Percentiles rank a stretch among this genome's conserved stretches.
These are phyloP conservation scores for Galium porrigens DNA, from an alignment of 305 asterid species.

Conservation along the genomic window DNA sequence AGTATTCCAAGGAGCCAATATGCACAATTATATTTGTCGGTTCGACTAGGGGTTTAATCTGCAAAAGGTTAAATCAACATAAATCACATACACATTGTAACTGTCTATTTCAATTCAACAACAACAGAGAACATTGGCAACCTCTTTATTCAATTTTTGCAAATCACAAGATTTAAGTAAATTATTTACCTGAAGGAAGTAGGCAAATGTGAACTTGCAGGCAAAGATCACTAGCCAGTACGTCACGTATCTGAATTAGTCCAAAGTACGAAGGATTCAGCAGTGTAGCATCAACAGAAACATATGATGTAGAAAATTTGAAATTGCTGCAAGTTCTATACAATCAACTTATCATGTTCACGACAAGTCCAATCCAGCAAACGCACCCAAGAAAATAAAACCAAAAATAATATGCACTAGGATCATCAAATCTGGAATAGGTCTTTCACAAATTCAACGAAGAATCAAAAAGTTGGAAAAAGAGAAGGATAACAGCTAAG, in stretches of 20 bases:
- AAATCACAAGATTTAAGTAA: not conserved
- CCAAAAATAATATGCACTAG: not conserved
- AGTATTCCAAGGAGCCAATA: conserved; percentile 44
- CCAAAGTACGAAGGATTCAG: conserved; percentile 12
- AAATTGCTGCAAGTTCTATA: not conserved
- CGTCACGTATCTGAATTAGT: conserved; percentile 59
- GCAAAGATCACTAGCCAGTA: conserved; percentile 87
- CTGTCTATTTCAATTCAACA: not conserved
- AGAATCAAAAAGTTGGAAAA: too few species aligned
- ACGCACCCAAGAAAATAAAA: not conserved
- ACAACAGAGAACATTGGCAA: not conserved
- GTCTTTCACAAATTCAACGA: too few species aligned
- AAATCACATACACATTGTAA: not conserved
- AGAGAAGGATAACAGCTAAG: too few species aligned
- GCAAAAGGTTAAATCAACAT: conserved; percentile 24
- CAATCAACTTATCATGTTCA: not conserved
- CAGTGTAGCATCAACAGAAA: not conserved
- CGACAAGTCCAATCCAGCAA: not conserved
- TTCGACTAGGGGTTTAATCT: conserved; percentile 76
- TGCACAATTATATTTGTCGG: conserved; percentile 48
- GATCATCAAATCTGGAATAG: too few species aligned
- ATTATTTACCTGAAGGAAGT: conserved; percentile 86
- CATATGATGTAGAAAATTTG: not conserved
- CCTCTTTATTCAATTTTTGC: not conserved
- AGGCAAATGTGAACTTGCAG: conserved; percentile 84